Base-by-base conservation (phyloP, 768 basidiomycete genomes). In the Lentinus brumalis region DNA sequence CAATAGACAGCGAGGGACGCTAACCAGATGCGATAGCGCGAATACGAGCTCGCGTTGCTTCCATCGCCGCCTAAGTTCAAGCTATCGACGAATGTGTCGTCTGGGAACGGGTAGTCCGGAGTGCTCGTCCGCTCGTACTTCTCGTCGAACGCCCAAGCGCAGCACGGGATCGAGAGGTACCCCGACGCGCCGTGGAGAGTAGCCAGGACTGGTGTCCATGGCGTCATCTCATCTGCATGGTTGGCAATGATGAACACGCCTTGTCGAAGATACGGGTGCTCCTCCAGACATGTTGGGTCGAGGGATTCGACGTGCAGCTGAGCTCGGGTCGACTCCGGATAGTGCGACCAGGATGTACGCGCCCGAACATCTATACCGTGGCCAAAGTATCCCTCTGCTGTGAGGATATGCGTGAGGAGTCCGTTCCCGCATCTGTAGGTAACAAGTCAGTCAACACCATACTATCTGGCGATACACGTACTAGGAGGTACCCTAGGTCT, bases 141-240 rank as follows among this genome's bases (percentile, higher is more conserved):
- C 44, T 75, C 72, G 69, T 95, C 91, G 76, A 98, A 84, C 32
- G 81, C 71, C 89, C 91, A 90, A n/a, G 89, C 77, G 74, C 96
- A 98, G 70, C 96, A 98, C 0, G 96, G 96, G 56, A 98, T 93
- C 5, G 83, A 89, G 46, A 93, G 73, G 67, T 91, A 91, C 5
- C 90, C 91, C 0, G 86, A 83, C 0, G 86, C 83, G 4, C 70
- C 67, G 38, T 81, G 75, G 14, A 88, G 64, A 0, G 88, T 86
- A 0, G 94, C 83, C 5, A 97, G 76, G 1, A 97, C 81, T 0
- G 96, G 93, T 0, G 94, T 73, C 96, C 96, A 98, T 0, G 96
- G 96, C 26, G 96, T 96, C 16, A 98, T 79, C 67, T 98, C 96
- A 75, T 98, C 96, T 0, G 96, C 91, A 73, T 98, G 96, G 75